Conservation (phyloP, 106 monocot species). For the Dioscorea dumetorum region DNA sequence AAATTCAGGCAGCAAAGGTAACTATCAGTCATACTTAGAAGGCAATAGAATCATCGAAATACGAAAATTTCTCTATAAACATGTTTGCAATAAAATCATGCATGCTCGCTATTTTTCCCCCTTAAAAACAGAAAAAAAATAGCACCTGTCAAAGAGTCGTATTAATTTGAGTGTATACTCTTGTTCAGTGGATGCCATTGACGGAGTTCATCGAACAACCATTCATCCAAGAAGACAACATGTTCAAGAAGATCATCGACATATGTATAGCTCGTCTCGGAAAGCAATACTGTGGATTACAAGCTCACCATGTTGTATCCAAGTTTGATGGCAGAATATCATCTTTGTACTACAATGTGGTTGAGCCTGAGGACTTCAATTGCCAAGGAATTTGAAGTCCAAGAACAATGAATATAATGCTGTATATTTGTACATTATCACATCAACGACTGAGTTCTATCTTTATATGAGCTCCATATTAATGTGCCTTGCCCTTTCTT, state of each 20-base stretch:
- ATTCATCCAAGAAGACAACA: constrained; percentile 51
- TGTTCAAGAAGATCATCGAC: constrained; percentile 85
- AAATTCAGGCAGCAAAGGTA: constrained; percentile 93
- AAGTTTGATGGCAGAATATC: constrained; percentile 73
- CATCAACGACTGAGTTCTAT: too few relatives aligned
- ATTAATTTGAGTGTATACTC: neutral
- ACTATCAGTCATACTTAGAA: neutral
- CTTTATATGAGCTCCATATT: too few relatives aligned
- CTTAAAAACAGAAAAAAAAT: too few relatives aligned
- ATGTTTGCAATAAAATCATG: neutral
- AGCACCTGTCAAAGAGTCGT: too few relatives aligned
- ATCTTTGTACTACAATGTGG: constrained; percentile 70
- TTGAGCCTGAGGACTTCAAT: constrained; percentile 40
- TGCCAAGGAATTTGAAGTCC: constrained; percentile 17
- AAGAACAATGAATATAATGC: too few relatives aligned
- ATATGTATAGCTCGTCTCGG: constrained; percentile 72
- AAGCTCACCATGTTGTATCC: constrained; percentile 58
- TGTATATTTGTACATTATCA: too few relatives aligned
- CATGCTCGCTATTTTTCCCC: too few relatives aligned
- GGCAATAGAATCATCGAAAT: neutral
- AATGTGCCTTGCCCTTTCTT: too few relatives aligned
- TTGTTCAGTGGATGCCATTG: constrained; percentile 85
- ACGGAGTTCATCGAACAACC: constrained; percentile 72
- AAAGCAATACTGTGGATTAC: constrained; percentile 67
- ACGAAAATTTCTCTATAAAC: neutral